Evolutionary conservation across 2,329 filamentous ascomycete genomes (phyloP), one percentile per base, ranked within the genome.

Genomic region (Neonectria magnoliae): DNA sequence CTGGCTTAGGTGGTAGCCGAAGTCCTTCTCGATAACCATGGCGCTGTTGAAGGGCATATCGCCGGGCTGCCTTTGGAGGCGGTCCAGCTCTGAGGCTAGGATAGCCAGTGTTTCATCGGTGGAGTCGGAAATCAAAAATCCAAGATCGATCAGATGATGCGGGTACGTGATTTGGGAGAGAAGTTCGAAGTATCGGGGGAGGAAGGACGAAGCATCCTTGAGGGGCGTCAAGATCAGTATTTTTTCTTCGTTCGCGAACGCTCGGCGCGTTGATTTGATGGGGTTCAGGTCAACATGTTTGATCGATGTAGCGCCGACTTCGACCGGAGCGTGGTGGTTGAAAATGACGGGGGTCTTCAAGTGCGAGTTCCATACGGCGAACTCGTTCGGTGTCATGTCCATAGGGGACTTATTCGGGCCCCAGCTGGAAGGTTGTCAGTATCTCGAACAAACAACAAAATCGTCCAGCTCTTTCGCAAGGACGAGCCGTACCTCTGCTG

Each of bases 381-480:
- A 91, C 78, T 99, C 96, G 78, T 98, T 98, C 60, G 91, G 83
- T 45, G 92, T 89, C 93, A 99, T 97, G 69, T 96, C 90, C 90
- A 97, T 97, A 57, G 96, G 96, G n/a, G 96, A 89, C 83, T 97
- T 98, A 25, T 91, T 89, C 14, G 96, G 95, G 13, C 96, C 96
- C 87, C 94, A 98, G 84, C 95, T 98, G 76, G 68, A 18, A 51
- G 31, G n/a, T 68, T 41, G 45, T 33, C 48, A 57, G 69, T 71
- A 73, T 64, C 47, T 38, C 64, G 56, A 52, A n/a, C 36, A n/a
- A 38, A n/a, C 33, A 14, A 8, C 14, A 38, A 27, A 18, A 13
- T 33, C 22, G 68, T 86, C 74, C 20, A 8, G n/a, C n/a, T 16
- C 14, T 38, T 16, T 51, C 44, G 41, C 5, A 38, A 38, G 38